Conservation (phyloP, 116 monocot genomes). For the Cymodocea nodosa region DNA sequence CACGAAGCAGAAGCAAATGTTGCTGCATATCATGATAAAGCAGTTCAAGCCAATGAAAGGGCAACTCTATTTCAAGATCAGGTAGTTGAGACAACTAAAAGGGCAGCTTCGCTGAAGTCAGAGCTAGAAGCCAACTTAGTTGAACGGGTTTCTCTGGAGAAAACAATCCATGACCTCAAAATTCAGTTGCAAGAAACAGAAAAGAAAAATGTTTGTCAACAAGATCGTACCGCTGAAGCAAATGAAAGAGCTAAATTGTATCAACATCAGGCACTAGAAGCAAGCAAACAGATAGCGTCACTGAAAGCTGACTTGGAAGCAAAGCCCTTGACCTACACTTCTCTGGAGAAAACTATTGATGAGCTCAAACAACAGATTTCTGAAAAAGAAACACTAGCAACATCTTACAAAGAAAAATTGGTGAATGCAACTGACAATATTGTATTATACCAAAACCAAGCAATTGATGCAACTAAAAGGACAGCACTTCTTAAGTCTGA, state of each 20-base stretch:
- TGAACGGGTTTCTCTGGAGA: slow-evolving; percentile 9
- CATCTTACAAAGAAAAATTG: slow-evolving; percentile 38
- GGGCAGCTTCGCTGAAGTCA: slow-evolving; percentile 2
- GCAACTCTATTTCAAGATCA: slow-evolving; percentile 23
- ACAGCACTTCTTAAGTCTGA: slow-evolving; percentile 1
- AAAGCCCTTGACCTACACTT: slow-evolving; percentile 15
- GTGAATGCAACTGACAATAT: slow-evolving; percentile 27
- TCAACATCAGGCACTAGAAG: slow-evolving; percentile 20
- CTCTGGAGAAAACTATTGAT: slow-evolving; percentile 2
- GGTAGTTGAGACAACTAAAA: slow-evolving; percentile 17
- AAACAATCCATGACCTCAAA: slow-evolving; percentile 25
- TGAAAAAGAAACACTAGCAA: slow-evolving; percentile 30
- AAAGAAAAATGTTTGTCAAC: slow-evolving; percentile 11
- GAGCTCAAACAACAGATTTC: slow-evolving; percentile 35
- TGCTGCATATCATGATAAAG: slow-evolving; percentile 3
- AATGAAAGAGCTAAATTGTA: slow-evolving; percentile 50
- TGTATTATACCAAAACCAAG: slow-evolving; percentile 26
- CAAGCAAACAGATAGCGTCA: slow-evolving; percentile 31
- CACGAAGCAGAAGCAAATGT: background rate
- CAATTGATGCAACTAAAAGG: slow-evolving; percentile 11
- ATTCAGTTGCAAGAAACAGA: slow-evolving; percentile 36
- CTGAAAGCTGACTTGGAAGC: slow-evolving; percentile 48
- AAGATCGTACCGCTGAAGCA: slow-evolving; percentile 35
- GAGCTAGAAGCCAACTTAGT: background rate
- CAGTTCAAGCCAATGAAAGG: slow-evolving; percentile 23